Base-by-base conservation (phyloP, 306 rosid species). In the Medicago ruthenica region DNA sequence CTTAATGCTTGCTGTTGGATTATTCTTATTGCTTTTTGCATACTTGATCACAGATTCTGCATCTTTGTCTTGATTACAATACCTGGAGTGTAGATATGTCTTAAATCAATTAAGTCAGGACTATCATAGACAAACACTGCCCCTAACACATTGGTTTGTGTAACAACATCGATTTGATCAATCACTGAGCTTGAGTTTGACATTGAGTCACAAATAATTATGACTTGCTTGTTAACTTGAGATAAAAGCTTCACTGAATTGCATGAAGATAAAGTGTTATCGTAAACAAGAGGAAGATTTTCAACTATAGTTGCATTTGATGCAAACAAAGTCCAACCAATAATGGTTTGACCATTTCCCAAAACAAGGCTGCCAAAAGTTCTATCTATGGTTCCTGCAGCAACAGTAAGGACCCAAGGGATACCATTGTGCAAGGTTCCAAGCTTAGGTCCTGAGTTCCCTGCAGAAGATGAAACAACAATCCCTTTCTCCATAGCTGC, bases 401-500 rank as follows among this genome's bases (percentile, higher is more conserved):
- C 79, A 13, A 80, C 87, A 0, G 69, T 83, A 0, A 75, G 14
- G 20, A 78, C 39, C 86, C 83, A 73, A 0, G 84, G 83, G 73
- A 80, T 72, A 7, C 73, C 81, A 44, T 81, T 83, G 31, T 34
- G 61, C 39, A 83, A 22, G 4, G 72, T 24, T 2, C 67, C 74
- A 9, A 58, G 68, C 0, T 1, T 0, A 14, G 73, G 82, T 24
- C 87, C 82, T 0, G 0, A 0, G n/a, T 84, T 83, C 7, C 86
- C 79, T 4, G 80, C 86, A 0, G 74, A 68, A 24, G 70, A 22
- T 9, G 83, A 78, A 72, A 86, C 83, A 7, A 73, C 0, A 2
- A 86, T 42, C 14, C 86, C 79, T n/a, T 73, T 79, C 16, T 80
- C 77, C 85, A 81, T 83, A 5, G 80, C 82, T 51, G 78, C 37